A percentile compares a stretch with the other conserved stretches of the same genome.
phyloP scores from a whole-genome alignment of 805 yeast genomes.

The Metschnikowia corniflorae region DNA sequence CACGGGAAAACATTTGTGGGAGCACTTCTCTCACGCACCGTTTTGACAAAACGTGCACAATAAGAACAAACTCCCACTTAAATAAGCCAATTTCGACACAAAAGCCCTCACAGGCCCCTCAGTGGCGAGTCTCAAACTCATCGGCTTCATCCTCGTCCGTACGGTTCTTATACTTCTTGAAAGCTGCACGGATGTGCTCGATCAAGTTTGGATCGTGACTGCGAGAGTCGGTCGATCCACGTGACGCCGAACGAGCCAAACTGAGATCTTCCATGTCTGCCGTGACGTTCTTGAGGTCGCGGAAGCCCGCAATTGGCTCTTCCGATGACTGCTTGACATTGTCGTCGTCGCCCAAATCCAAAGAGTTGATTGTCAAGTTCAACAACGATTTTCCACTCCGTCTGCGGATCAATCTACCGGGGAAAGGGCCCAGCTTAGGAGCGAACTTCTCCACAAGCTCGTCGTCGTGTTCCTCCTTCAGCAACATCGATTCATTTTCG shows the following conservation, averaged over 20 bases:
- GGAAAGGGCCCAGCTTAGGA: conserved; percentile 47
- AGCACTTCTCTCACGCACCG: too few species aligned
- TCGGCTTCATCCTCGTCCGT: conserved; percentile 36
- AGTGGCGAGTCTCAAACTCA: conserved; percentile 47
- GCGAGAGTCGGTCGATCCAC: conserved; percentile 29
- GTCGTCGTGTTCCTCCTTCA: conserved; percentile 24
- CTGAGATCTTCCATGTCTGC: conserved; percentile 19
- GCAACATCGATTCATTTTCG: conserved; percentile 17
- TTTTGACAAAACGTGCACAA: too few species aligned
- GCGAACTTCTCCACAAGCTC: conserved; percentile 38
- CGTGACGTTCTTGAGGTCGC: conserved; percentile 19
- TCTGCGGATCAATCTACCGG: conserved; percentile 57
- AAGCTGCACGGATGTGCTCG: conserved; percentile 35
- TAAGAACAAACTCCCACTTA: too few species aligned
- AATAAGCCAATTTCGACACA: too few species aligned
- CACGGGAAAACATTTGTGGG: too few species aligned
- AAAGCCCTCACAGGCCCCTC: too few species aligned
- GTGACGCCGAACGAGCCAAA: conserved; percentile 19
- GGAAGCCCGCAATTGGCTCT: conserved; percentile 18
- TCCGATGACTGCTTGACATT: conserved; percentile 16
- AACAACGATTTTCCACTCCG: conserved; percentile 71
- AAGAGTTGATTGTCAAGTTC: conserved; percentile 61
- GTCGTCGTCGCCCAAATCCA: conserved; percentile 68
- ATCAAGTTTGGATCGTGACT: conserved; percentile 31
- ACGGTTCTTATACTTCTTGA: conserved; percentile 27